A percentile compares a stretch with the other conserved stretches of the same genome.
These are phyloP conservation scores for Zygnema circumcarinatum DNA, from an alignment of 139 green algal genomes.

Conservation along the genomic window DNA sequence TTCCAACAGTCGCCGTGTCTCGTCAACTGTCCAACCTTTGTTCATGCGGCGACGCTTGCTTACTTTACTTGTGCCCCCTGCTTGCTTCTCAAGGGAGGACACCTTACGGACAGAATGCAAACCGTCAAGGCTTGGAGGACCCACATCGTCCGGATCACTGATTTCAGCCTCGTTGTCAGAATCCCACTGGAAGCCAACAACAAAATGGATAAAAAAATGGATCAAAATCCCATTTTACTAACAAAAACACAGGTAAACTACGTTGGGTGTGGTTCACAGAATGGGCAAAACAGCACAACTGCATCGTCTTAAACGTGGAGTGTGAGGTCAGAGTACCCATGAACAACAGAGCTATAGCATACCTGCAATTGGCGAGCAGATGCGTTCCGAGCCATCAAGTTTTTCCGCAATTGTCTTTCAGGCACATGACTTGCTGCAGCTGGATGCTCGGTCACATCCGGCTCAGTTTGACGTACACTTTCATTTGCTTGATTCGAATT, in stretches of 20 bases:
- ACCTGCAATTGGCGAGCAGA: not conserved
- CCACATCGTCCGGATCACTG: too few species aligned
- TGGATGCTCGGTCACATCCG: not conserved
- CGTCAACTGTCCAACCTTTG: not conserved
- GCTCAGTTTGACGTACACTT: not conserved
- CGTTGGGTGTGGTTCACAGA: not conserved
- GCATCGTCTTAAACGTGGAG: not conserved
- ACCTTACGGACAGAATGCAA: not conserved
- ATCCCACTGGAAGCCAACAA: not conserved
- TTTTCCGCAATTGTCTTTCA: too few species aligned
- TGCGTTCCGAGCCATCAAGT: not conserved
- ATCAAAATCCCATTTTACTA: too few species aligned
- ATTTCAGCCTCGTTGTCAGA: not conserved
- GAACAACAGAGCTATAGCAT: not conserved
- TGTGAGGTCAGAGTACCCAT: not conserved
- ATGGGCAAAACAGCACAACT: not conserved
- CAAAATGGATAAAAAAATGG: not conserved
- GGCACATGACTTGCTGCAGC: not conserved
- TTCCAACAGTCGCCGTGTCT: too few species aligned
- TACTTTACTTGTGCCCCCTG: not conserved
- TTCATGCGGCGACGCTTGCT: not conserved
- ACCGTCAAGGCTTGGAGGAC: not conserved
- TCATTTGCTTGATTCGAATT: not conserved
- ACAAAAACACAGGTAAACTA: not conserved
- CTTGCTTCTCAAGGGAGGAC: not conserved